Evolutionary conservation across 2,329 filamentous ascomycete genomes (phyloP).

Genomic region (Calonectria naviculata): DNA sequence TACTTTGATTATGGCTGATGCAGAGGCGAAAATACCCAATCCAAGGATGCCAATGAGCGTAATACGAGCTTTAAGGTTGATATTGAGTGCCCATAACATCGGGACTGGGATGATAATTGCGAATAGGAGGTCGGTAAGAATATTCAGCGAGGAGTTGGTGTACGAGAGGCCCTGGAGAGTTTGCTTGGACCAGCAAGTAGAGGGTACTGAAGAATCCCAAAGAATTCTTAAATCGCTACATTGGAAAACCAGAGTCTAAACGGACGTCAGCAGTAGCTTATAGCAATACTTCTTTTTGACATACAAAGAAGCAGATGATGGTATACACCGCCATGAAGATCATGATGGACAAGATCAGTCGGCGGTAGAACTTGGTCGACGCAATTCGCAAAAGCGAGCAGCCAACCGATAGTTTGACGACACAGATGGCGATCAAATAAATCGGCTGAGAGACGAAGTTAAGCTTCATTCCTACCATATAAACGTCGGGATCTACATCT

Average conservation of each 20-base stretch:
- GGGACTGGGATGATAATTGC: constrained; percentile 50
- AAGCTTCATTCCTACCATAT: constrained; percentile 51
- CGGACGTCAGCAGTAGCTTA: accelerated
- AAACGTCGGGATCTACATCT: constrained; percentile 50
- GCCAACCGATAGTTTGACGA: constrained; percentile 56
- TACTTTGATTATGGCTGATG: constrained; percentile 55
- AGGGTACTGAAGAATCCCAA: constrained; percentile 54
- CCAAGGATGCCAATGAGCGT: constrained; percentile 54
- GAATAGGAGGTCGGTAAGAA: constrained; percentile 52
- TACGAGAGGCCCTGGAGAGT: constrained; percentile 56
- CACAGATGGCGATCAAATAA: constrained; percentile 53
- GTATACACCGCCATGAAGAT: constrained; percentile 48
- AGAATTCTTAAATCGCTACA: constrained; percentile 57
- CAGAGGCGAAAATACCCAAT: constrained; percentile 57
- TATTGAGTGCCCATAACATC: constrained; percentile 53
- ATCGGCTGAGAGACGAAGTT: constrained; percentile 58
- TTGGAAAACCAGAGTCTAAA: constrained; percentile 57
- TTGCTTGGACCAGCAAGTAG: constrained; percentile 53
- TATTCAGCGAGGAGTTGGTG: constrained; percentile 51
- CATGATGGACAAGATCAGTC: constrained; percentile 51
- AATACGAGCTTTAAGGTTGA: constrained; percentile 53
- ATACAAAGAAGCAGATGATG: constrained; percentile 49
- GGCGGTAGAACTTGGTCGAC: constrained; percentile 47
- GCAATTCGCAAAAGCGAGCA: constrained; percentile 55
- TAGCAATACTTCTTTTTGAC: constrained; percentile 1